Conservation (phyloP, 2,329 filamentous ascomycete genomes). For the Blumeria hordei region DNA sequence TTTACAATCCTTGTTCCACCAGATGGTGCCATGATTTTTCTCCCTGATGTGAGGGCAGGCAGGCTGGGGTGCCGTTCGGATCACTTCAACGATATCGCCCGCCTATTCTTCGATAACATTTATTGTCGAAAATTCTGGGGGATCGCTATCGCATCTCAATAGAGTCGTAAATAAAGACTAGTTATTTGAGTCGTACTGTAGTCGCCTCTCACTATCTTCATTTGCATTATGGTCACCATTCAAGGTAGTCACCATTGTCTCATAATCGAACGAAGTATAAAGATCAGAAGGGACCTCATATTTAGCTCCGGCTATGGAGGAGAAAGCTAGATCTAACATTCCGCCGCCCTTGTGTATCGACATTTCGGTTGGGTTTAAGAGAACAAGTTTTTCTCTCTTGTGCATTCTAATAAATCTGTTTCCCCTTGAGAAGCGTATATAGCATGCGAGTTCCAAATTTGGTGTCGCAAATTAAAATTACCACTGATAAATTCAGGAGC, state of each 20-base stretch:
- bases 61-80: too few relatives aligned
- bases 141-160: too few relatives aligned
- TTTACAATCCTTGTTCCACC: background rate
- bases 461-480: background rate
- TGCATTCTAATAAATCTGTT: background rate
- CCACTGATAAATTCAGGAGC: background rate
- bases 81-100: too few relatives aligned
- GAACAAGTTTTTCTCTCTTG: background rate
- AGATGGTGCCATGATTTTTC: background rate
- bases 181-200: background rate
- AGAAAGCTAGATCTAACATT: background rate
- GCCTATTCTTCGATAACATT: too few relatives aligned
- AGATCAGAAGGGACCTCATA: background rate
- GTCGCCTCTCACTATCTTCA: background rate
- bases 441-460: background rate
- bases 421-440: background rate
- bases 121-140: too few relatives aligned
- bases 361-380: background rate
- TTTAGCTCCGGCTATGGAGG: background rate
- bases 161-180: background rate
- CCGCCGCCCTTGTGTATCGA: background rate
- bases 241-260: background rate
- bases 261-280: background rate
- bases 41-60: too few relatives aligned
- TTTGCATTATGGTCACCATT: background rate